Evolutionary conservation across 2,329 filamentous ascomycete species (phyloP).

Genomic region (Coleophoma cylindrospora): DNA sequence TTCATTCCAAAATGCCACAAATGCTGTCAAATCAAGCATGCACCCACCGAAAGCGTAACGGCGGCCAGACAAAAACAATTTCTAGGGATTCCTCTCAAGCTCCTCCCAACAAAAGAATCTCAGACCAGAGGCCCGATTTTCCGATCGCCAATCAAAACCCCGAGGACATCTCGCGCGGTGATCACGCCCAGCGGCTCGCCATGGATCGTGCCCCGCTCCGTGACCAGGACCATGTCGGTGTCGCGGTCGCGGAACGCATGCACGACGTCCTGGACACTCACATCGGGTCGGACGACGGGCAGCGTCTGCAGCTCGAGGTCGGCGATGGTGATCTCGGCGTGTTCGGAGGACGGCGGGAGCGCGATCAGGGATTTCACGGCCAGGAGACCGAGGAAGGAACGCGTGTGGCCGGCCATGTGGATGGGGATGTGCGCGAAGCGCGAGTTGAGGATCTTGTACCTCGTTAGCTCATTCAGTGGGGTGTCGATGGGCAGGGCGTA

Average conservation of each 20-base stretch:
- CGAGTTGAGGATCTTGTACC: constrained; percentile 84
- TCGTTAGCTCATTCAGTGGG: constrained; percentile 82
- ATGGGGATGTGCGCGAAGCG: constrained; percentile 94
- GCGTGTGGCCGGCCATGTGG: constrained; percentile 70
- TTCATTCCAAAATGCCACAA: too few species aligned
- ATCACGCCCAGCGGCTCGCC: constrained; percentile 80
- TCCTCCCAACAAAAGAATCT: too few species aligned
- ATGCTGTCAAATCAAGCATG: too few species aligned
- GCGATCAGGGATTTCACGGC: constrained; percentile 96
- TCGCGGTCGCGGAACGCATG: constrained; percentile 99
- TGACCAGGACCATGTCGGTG: constrained; percentile 94
- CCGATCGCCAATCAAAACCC: constrained; percentile 85
- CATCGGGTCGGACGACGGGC: constrained; percentile 85
- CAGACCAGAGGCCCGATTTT: too few species aligned
- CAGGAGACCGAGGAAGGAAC: constrained; percentile 92
- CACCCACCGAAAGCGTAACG: too few species aligned
- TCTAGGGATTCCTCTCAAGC: too few species aligned
- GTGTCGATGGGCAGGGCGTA: constrained; percentile 90
- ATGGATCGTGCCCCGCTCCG: constrained; percentile 74
- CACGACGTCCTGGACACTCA: constrained; percentile 92
- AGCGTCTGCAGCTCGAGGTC: constrained; percentile 88
- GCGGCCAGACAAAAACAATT: too few species aligned
- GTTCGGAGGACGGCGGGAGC: constrained; percentile 70
- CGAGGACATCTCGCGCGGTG: constrained; percentile 94
- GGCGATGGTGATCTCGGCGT: constrained; percentile 70